These are phyloP conservation scores for Chondrus crispus DNA, from an alignment of 23 red algal species.

Conservation along the genomic window DNA sequence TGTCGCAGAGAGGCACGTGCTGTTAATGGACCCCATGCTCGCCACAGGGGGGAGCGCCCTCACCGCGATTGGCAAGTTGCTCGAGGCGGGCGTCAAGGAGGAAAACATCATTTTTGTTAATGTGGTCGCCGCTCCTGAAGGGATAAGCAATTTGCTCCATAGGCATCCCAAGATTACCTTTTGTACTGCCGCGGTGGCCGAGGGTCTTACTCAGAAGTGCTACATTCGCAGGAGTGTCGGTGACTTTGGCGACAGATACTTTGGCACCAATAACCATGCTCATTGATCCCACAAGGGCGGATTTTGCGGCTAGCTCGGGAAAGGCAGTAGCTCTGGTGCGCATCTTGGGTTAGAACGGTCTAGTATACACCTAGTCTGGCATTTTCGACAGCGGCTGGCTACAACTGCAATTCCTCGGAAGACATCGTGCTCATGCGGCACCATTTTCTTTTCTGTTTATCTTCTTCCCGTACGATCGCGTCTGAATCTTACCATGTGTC, in stretches of 20 bases:
- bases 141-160: constrained; percentile 39
- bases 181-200: constrained; percentile 77
- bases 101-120: constrained; percentile 83
- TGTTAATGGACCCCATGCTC: constrained; percentile 96
- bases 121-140: constrained; percentile 75
- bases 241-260: constrained; percentile 97
- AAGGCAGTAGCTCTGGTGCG: neutral
- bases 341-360: neutral
- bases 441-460: neutral
- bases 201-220: constrained; percentile 62
- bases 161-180: constrained; percentile 66
- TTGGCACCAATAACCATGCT: constrained; percentile 12
- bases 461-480: neutral
- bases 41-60: constrained; percentile 81
- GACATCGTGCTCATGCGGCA: neutral
- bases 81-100: constrained; percentile 74
- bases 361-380: neutral
- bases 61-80: constrained; percentile 62
- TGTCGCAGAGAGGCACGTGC: constrained; percentile 66
- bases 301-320: neutral
- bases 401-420: neutral
- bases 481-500: no score
- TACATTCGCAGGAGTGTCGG: constrained; percentile 83
- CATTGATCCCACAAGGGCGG: neutral
- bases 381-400: neutral